Evolutionary conservation across 164 flowering plant genomes (phyloP).

Genomic region (Kingdonia uniflora): DNA sequence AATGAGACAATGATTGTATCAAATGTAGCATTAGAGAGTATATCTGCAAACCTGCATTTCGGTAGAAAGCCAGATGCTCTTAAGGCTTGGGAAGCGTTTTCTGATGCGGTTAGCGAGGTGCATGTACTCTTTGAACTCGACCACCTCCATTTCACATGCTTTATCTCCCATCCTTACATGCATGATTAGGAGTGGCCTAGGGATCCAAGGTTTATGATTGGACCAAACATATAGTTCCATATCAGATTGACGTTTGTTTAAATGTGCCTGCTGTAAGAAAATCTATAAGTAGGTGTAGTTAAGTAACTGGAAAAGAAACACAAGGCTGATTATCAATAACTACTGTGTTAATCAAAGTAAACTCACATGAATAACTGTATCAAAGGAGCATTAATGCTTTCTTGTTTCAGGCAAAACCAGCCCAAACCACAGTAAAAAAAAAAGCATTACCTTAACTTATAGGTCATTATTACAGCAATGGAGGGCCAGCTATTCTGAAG

Average conservation of each 20-base stretch:
- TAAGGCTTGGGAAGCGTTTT: constrained; percentile 61
- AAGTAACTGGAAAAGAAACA: background rate
- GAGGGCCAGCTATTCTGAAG: no score
- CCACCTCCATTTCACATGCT: constrained; percentile 93
- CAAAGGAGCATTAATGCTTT: no score
- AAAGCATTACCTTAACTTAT: no score
- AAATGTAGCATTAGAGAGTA: background rate
- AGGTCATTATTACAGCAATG: no score
- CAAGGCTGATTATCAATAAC: background rate
- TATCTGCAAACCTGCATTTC: constrained; percentile 78
- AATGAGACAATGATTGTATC: background rate
- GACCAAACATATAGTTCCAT: constrained; percentile 71
- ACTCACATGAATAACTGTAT: no score
- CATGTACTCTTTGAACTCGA: constrained; percentile 76
- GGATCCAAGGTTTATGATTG: constrained; percentile 72
- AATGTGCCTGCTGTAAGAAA: constrained; percentile 21
- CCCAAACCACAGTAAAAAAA: no score
- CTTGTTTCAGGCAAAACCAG: no score
- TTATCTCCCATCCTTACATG: constrained; percentile 99
- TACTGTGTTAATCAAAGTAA: no score
- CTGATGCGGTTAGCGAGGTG: constrained; percentile 57
- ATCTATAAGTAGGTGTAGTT: background rate
- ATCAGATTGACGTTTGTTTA: constrained; percentile 22
- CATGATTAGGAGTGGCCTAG: constrained; percentile 82
- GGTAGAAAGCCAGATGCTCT: constrained; percentile 84